Percentiles rank a stretch among this genome's conserved stretches.
Evolutionary conservation across 2,329 filamentous ascomycete species (phyloP).

Genomic region (Fonsecaea pedrosoi): DNA sequence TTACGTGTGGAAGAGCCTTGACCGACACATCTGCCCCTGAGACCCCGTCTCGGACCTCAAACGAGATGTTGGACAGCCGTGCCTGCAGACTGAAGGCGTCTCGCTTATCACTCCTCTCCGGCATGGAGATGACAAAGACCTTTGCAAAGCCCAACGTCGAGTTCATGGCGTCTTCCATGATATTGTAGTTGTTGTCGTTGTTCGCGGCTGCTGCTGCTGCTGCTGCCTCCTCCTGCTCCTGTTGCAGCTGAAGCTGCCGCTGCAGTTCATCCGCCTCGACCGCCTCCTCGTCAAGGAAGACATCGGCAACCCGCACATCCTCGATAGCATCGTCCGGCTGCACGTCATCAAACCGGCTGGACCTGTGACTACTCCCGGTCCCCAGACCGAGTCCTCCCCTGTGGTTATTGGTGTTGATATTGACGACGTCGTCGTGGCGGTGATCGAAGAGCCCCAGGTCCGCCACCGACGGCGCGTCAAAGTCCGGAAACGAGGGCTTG

Average conservation of each 20-base stretch:
- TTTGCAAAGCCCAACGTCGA: conserved; percentile 44
- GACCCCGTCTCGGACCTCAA: conserved; percentile 34
- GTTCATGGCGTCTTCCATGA: conserved; percentile 20
- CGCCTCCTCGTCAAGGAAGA: background rate
- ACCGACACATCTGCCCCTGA: conserved; percentile 25
- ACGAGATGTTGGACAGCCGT: conserved; percentile 46
- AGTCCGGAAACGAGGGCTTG: conserved; percentile 6
- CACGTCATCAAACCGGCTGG: background rate
- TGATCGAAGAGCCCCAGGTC: background rate
- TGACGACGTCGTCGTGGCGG: background rate
- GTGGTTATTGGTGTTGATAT: background rate
- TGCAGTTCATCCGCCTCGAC: background rate
- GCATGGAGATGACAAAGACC: conserved; percentile 56
- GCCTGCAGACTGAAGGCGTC: conserved; percentile 56
- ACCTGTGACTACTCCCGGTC: background rate
- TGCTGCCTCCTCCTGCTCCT: background rate
- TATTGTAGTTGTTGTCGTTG: background rate
- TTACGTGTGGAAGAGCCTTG: conserved; percentile 37
- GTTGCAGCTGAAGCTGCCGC: background rate
- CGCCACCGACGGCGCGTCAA: background rate
- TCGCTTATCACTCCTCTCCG: conserved; percentile 57
- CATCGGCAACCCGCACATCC: background rate
- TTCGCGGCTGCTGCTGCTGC: too few relatives aligned
- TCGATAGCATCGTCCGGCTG: conserved; percentile 4
- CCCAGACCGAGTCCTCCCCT: background rate